Percentiles rank a stretch among this genome's conserved stretches.
phyloP scores from a whole-genome alignment of 164 flowering plant genomes.

The Piper longum region DNA sequence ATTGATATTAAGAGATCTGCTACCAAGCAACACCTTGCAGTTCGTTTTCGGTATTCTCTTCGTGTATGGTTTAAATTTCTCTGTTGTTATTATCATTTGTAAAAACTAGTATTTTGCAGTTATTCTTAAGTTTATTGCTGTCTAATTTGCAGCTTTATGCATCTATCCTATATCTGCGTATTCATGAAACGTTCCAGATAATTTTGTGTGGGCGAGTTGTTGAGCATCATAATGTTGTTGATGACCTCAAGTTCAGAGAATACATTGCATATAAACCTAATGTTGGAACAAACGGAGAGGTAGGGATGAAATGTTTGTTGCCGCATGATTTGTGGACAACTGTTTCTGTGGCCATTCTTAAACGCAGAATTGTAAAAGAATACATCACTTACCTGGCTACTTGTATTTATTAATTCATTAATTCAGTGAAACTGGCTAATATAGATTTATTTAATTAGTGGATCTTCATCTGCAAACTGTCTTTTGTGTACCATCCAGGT shows the following conservation, averaged over 20 bases:
- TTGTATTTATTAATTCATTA: not conserved
- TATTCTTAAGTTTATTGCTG: not conserved
- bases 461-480: not conserved
- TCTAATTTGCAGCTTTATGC: constrained; percentile 37
- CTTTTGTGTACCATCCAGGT: too few species aligned
- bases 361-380: not conserved
- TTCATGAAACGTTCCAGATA: constrained; percentile 55
- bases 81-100: not conserved
- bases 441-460: not conserved
- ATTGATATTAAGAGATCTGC: constrained; percentile 13
- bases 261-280: constrained; percentile 75
- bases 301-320: constrained; percentile 10
- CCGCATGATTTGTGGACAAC: not conserved
- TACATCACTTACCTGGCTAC: not conserved
- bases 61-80: constrained; percentile 34
- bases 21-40: constrained; percentile 62
- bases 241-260: constrained; percentile 58
- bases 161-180: constrained; percentile 66
- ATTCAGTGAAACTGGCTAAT: too few species aligned
- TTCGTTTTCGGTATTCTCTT: constrained; percentile 53
- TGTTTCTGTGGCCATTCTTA: not conserved
- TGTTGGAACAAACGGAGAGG: constrained; percentile 50
- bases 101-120: not conserved
- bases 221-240: constrained; percentile 60
- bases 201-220: constrained; percentile 62